Base-by-base conservation (phyloP, 2,329 filamentous ascomycete species). In the Nemania diffusa region DNA sequence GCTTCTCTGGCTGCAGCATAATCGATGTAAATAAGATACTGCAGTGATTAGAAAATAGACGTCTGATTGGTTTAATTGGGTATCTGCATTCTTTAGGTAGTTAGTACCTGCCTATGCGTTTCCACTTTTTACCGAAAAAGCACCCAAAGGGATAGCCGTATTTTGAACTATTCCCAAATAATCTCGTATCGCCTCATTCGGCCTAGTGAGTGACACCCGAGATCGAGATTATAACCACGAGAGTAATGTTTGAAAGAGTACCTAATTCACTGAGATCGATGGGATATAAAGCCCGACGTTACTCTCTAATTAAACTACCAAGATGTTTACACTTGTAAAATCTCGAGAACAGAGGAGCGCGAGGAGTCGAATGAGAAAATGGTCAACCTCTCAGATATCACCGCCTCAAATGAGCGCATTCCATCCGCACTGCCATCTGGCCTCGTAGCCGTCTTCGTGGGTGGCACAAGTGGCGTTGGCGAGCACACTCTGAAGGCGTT, bases 381-480 rank as follows among this genome's bases (percentile, higher is more conserved):
- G 66, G 62, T 66, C 13, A 17, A 13, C 29, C 62, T 68, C 8
- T 34, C 62, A 40, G 53, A 55, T 3, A n/a, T 62, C 29, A 53
- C 56, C 29, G 66, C 73, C 15, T 82, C 81, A 3, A 83, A 83
- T 61, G 67, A 72, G 22, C 69, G 70, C 6, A 76, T 80, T 29
- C 42, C 71, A 9, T 68, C 72, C 20, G 62, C 71, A 2, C 77
- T 84, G 2, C 79, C 79, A 5, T 58, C 76, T 2, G 77, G 79
- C 13, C 76, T 85, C 5, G 81, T 85, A 8, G 84, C 81, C 15
- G 81, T 86, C 63, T 86, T 87, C 67, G 80, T 83, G 7, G 84
- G 85, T 24, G 84, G 77, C 22, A 87, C 84, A 3, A 83, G 78
- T 29, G 84, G 85, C 42, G 82, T 87, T 53, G 84, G 85, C 50